Conservation (phyloP, 1,284 basidiomycete genomes). For the Apiotrichum domesticum region DNA sequence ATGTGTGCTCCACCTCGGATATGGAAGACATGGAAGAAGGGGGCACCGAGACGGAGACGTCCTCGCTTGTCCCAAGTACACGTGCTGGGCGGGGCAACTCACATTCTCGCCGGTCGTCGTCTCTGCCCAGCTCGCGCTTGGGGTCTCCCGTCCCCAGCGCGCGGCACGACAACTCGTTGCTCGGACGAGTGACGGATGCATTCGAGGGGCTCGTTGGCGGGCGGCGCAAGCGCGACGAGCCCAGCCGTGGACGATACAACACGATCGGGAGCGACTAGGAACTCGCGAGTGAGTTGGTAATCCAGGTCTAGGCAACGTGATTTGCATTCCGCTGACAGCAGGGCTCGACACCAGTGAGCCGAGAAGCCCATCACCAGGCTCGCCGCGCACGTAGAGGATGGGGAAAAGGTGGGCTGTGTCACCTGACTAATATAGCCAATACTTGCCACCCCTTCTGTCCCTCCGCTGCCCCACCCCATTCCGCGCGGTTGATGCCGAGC, state of each 20-base stretch:
- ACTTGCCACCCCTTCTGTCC: background rate
- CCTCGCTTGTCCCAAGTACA: constrained; percentile 51
- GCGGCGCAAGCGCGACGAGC: constrained; percentile 31
- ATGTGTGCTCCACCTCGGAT: constrained; percentile 3
- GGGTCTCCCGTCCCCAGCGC: constrained; percentile 25
- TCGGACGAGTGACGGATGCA: constrained; percentile 47
- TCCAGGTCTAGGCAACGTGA: background rate
- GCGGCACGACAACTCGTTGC: constrained; percentile 30
- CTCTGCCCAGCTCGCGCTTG: constrained; percentile 31
- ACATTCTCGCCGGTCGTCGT: constrained; percentile 18
- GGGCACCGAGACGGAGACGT: constrained; percentile 55
- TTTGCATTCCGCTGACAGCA: background rate
- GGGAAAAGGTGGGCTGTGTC: too few species aligned
- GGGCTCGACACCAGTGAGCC: constrained; percentile 1
- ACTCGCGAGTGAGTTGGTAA: constrained; percentile 54
- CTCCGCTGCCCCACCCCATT: background rate
- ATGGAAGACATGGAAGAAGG: constrained; percentile 18
- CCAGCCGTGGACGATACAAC: constrained; percentile 50
- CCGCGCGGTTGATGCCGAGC: background rate
- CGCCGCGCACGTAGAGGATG: background rate
- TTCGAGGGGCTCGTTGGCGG: constrained; percentile 54
- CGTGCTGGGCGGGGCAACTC: constrained; percentile 20
- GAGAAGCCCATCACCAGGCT: background rate
- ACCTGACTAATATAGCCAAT: too few species aligned
- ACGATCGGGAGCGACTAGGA: constrained; percentile 62